Conservation (phyloP, 441 rosid genomes). For the Erodium moschatum region DNA sequence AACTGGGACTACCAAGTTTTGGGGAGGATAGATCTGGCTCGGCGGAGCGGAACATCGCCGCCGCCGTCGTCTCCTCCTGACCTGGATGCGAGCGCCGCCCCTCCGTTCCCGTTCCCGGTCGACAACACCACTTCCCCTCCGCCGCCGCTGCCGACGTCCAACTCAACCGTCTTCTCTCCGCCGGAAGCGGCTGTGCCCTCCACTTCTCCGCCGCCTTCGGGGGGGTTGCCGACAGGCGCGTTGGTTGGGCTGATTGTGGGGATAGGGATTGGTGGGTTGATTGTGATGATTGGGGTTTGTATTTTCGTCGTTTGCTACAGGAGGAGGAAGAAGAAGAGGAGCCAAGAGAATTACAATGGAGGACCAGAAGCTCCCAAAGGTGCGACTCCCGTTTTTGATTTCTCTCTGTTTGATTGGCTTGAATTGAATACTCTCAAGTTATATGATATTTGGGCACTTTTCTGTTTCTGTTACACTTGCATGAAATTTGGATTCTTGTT, state of each 20-base stretch:
- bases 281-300: slow-evolving; percentile 34
- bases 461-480: not conserved
- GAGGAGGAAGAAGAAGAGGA: slow-evolving; percentile 41
- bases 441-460: not conserved
- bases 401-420: too few relatives aligned
- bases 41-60: slow-evolving; percentile 8
- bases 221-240: slow-evolving; percentile 28
- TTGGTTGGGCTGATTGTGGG: slow-evolving; percentile 57
- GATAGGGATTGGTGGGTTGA: slow-evolving; percentile 66
- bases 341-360: slow-evolving; percentile 43
- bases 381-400: slow-evolving; percentile 8
- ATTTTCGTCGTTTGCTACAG: slow-evolving; percentile 38
- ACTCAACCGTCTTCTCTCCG: slow-evolving; percentile 22
- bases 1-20: too few relatives aligned
- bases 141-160: not conserved
- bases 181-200: slow-evolving; percentile 19
- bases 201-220: slow-evolving; percentile 16
- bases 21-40: too few relatives aligned
- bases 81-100: too few relatives aligned
- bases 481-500: not conserved
- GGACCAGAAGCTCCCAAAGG: slow-evolving; percentile 50
- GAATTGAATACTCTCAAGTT: slow-evolving; percentile 5
- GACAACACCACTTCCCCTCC: slow-evolving; percentile 1
- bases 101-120: slow-evolving; percentile 4
- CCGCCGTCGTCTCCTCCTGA: slow-evolving; percentile 28